phyloP scores from a whole-genome alignment of 805 yeast species.

The Candida quercuum region DNA sequence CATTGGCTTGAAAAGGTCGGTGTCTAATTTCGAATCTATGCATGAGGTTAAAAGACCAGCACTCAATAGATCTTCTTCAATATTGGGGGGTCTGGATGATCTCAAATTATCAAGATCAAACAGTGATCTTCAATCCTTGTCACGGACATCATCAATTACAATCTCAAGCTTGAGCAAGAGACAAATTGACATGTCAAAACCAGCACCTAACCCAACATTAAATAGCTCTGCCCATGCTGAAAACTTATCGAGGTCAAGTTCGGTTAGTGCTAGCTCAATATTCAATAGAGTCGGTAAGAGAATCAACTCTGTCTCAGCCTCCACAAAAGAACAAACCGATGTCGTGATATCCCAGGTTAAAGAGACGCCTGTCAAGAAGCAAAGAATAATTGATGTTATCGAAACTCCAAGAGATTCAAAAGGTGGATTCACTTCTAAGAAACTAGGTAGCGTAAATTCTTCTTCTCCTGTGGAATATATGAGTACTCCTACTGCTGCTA shows the following conservation, averaged over 20 bases:
- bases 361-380: slow-evolving; percentile 23
- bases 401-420: slow-evolving; percentile 12
- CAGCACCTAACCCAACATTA: slow-evolving; percentile 2
- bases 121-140: slow-evolving; percentile 19
- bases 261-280: slow-evolving; percentile 7
- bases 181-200: slow-evolving; percentile 23
- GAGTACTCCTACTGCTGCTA: slow-evolving; percentile 5
- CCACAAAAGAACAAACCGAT: slow-evolving; percentile 5
- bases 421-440: background rate
- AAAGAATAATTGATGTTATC: slow-evolving; percentile 12
- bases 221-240: no score
- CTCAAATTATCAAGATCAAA: slow-evolving; percentile 16
- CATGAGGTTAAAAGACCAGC: slow-evolving; percentile 10
- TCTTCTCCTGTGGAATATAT: slow-evolving; percentile 10
- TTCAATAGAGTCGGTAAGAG: slow-evolving; percentile 25
- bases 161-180: slow-evolving; percentile 19
- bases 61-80: slow-evolving; percentile 15
- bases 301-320: slow-evolving; percentile 6
- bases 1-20: background rate
- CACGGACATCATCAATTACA: slow-evolving; percentile 21
- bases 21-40: background rate
- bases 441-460: slow-evolving; percentile 8
- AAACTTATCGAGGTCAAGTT: no score
- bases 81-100: slow-evolving; percentile 19
- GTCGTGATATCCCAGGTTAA: slow-evolving; percentile 21